These are phyloP conservation scores for Phytophthora hybrid DNA, from an alignment of 352 stramenopile genomes.

Conservation along the genomic window DNA sequence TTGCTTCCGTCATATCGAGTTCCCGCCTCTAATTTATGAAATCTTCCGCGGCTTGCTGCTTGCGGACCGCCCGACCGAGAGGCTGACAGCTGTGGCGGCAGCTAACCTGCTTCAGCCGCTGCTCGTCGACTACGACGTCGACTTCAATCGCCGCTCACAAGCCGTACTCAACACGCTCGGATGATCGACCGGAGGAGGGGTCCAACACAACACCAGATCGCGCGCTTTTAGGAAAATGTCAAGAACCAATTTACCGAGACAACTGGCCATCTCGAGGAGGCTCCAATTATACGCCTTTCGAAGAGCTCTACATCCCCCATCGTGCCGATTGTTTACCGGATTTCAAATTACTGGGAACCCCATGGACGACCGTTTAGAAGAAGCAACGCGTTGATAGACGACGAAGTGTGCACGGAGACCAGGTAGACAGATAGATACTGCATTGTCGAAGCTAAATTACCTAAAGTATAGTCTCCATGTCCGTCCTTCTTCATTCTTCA, in stretches of 20 bases:
- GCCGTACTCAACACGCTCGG: conserved; percentile 56
- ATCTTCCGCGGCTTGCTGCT: conserved; percentile 73
- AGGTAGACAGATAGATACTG: conserved; percentile 21
- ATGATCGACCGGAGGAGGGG: conserved; percentile 9
- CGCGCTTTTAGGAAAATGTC: conserved; percentile 13
- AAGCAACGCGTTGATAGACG: conserved; percentile 24
- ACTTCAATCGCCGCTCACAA: conserved; percentile 60
- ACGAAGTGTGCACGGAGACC: conserved; percentile 16
- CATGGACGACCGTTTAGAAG: neutral
- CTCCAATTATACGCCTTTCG: neutral
- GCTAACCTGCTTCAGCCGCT: conserved; percentile 63
- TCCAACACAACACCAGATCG: neutral
- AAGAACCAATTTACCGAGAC: neutral
- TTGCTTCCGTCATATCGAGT: conserved; percentile 82
- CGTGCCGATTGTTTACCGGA: neutral
- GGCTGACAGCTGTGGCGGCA: conserved; percentile 65
- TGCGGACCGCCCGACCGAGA: conserved; percentile 51
- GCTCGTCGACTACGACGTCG: conserved; percentile 64
- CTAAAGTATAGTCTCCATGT: neutral
- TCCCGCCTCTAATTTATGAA: conserved; percentile 80
- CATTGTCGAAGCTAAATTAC: conserved; percentile 4
- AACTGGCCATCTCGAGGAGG: neutral
- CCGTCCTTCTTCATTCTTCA: neutral
- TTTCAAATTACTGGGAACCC: neutral
- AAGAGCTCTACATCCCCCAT: conserved; percentile 1